A percentile compares a stretch with the other conserved stretches of the same genome.
These are phyloP conservation scores for Starmerella ratchasimensis DNA, from an alignment of 805 yeast species.

Conservation along the genomic window DNA sequence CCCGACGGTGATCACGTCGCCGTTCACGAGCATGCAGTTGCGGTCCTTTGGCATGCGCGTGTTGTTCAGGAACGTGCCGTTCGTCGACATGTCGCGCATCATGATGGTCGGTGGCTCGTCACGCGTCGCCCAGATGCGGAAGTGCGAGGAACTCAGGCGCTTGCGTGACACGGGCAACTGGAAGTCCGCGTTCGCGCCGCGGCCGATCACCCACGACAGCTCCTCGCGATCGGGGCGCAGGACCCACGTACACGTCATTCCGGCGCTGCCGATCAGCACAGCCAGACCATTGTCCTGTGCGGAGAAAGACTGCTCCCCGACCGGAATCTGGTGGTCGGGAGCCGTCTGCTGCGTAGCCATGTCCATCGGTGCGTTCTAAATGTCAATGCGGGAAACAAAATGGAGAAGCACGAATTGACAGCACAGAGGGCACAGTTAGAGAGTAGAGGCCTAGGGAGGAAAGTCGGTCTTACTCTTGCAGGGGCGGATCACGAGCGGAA, in stretches of 20 bases:
- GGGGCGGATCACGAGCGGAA: no score
- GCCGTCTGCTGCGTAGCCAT: slow-evolving; percentile 21
- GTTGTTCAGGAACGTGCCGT: slow-evolving; percentile 82
- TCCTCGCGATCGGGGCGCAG: slow-evolving; percentile 9
- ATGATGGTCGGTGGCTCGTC: slow-evolving; percentile 34
- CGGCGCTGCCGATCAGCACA: slow-evolving; percentile 17
- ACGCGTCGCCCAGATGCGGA: slow-evolving; percentile 52
- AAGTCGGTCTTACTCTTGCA: no score
- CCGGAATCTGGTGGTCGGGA: slow-evolving; percentile 15
- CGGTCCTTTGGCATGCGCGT: slow-evolving; percentile 58
- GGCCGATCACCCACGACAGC: slow-evolving; percentile 56
- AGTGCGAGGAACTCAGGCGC: slow-evolving; percentile 62
- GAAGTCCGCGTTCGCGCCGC: slow-evolving; percentile 55
- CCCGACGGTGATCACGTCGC: slow-evolving; percentile 88
- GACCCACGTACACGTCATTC: slow-evolving; percentile 17
- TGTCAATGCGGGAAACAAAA: no score
- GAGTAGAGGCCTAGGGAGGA: no score
- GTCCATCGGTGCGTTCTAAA: no score
- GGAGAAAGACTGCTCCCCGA: slow-evolving; percentile 15
- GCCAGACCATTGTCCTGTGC: slow-evolving; percentile 14
- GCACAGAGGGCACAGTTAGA: no score
- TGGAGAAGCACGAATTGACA: no score
- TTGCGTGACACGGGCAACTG: slow-evolving; percentile 42
- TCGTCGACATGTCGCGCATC: slow-evolving; percentile 71
- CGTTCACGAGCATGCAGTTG: slow-evolving; percentile 72